Base-by-base conservation (phyloP, 192 early-diverging fungal genomes). In the Coemansia umbellata region DNA sequence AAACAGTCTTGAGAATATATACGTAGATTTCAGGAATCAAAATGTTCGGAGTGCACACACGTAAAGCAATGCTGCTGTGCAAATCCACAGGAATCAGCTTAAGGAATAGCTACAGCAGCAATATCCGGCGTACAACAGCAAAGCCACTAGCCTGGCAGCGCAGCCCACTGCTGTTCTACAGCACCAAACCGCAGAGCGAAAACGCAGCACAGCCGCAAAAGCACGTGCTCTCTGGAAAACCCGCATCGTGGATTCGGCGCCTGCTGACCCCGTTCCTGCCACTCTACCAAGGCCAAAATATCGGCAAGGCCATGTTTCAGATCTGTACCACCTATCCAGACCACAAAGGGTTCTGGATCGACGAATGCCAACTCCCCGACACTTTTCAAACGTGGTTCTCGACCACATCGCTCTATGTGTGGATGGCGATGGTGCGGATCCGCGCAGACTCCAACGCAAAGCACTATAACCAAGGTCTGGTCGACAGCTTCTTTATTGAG, bases 371-470 rank as follows among this genome's bases (percentile, higher is more conserved):
- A 28, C 69, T 94, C 28, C 87, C 87, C 5, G 87, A 93, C 47
- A 92, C 89, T 51, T 93, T 94, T 58, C 91, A 95, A 69, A 90
- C 93, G 1, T 98, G 95, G 95, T 98, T 94, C 52, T 81, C 83
- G 17, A 81, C 94, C 21, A 92, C 89, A 0, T 83, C 91, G 23
- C 73, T 98, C 49, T 93, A 98, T 55, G 82, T 95, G 4, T 98
- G 95, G 95, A 85, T 98, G 83, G 71, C 88, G 47, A 89, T 87
- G 83, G 91, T 90, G 8, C 90, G 92, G 30, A 67, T 89, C 13
- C 80, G 89, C 37, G 81, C 84, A 5, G 82, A 87, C 47, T 66
- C 79, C 5, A 68, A 83, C 32, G 84, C 91, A 40, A 89, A 87
- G 54, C 78, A 91, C 49, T 88, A 89, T 71, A 90, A 84, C 47